Evolutionary conservation across 2,329 filamentous ascomycete species (phyloP), one percentile per base, ranked within the genome.

Genomic region (Beauveria asiatica): DNA sequence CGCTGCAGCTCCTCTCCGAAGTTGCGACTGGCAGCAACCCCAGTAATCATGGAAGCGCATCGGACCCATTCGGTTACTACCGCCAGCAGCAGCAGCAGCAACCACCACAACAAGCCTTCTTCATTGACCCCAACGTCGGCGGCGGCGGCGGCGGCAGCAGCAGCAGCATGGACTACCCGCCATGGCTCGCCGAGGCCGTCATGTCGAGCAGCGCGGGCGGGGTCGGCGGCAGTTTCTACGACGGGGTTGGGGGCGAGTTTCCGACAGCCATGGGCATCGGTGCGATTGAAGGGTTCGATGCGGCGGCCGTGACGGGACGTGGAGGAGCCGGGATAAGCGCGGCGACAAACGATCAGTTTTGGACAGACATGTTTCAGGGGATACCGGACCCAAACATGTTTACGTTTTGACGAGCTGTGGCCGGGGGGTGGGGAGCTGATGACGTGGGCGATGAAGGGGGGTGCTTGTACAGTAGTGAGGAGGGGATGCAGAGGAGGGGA

Each of bases 1-100:
- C 81, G 1, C 74, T 84, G 4, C 79, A 83, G 57, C 73, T 84
- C 25, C 75, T 84, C 7, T 83, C 81, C 42, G 82, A 84, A 65
- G 77, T 83, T 39, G 81, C 81, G n/a, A 79, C 77, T 61, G 72
- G 70, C 39, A 76, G 77, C 54, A 74, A 77, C n/a, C 56, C 64
- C 59, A 59, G 50, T 48, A 59, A 49, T 64, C 44, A 49, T 60
- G 53, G 48, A 45, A 58, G 56, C 62, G 41, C 66, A 11, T 63
- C 61, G 3, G 44, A 37, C 5, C 37, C 56, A 10, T 58, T 51
- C 3, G 23, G 16, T 17, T 58, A 58, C 45, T 58, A 58, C 46
- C 56, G 46, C 51, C 16, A 51, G n/a, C 59, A 13, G 25, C 39
- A 11, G 27, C 21, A 9, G 61, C 54, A 41, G 5, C 3, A 57